Percentiles rank a stretch among this genome's conserved stretches.
Conservation (phyloP, 2,329 filamentous ascomycete genomes). For the Calonectria pseudoturangicola region DNA sequence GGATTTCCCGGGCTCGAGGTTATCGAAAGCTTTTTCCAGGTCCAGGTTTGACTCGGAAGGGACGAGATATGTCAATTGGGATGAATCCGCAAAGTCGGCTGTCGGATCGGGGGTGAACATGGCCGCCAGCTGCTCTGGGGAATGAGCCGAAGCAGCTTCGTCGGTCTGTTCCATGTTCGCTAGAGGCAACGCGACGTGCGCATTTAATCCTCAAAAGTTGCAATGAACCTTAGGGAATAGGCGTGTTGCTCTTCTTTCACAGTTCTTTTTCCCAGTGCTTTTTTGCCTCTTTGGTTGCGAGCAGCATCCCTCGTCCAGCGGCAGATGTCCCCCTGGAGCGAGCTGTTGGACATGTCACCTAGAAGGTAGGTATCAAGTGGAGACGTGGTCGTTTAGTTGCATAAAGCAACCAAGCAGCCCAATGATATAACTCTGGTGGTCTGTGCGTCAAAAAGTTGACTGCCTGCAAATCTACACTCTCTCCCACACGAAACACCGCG, state of each 20-base stretch:
- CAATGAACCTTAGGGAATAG: background rate
- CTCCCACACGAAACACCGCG: conserved; percentile 40
- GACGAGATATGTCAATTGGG: conserved; percentile 77
- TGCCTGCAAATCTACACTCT: conserved; percentile 38
- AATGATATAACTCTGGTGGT: conserved; percentile 40
- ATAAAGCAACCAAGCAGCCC: conserved; percentile 30
- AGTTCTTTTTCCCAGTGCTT: conserved; percentile 23
- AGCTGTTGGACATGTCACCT: conserved; percentile 15
- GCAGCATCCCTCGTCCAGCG: conserved; percentile 46
- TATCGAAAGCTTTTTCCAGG: conserved; percentile 70
- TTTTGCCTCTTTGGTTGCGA: conserved; percentile 38
- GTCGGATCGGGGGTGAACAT: conserved; percentile 52
- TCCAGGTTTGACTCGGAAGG: conserved; percentile 74
- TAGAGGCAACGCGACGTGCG: conserved; percentile 16
- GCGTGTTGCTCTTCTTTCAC: background rate
- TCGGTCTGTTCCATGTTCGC: conserved; percentile 48
- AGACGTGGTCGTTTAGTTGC: conserved; percentile 50
- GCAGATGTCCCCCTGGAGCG: conserved; percentile 46
- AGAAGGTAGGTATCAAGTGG: background rate
- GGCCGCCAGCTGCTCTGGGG: conserved; percentile 45
- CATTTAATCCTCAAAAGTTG: conserved; percentile 24
- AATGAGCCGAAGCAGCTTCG: conserved; percentile 45
- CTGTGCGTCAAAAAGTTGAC: conserved; percentile 54
- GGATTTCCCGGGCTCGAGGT: conserved; percentile 64
- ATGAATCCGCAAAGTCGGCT: conserved; percentile 71